Evolutionary conservation across 2,329 filamentous ascomycete genomes (phyloP), one percentile per base, ranked within the genome.

Genomic region (Paracoccidioides lutzii): DNA sequence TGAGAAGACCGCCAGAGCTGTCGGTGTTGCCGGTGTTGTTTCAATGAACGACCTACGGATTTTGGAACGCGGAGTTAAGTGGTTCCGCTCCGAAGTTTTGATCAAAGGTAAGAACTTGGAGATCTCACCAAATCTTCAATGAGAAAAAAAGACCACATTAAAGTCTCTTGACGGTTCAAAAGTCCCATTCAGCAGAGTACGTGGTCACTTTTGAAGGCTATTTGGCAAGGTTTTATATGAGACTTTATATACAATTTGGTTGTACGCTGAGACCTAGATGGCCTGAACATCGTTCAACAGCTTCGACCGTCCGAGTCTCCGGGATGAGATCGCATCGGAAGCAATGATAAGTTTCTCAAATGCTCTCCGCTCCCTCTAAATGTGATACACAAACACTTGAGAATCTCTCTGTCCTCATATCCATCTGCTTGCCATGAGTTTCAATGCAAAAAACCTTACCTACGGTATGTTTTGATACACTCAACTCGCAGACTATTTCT

Each of bases 381-480:
- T 28, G 37, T 52, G 14, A 40, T n/a, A 42, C 28, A 10, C 7
- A 41, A 52, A 32, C n/a, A 10, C 35, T 33, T 6, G 12, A 42
- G 38, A 38, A 10, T 12, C 15, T 5, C 32, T 7, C 12, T 10
- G 5, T 15, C 38, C 49, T 42, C 37, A 32, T 42, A 14, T 42
- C 14, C 22, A 52, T 41, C 22, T 15, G 42, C 32, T 10, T 30
- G 33, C 53, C 54, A 73, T 73, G 71, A 64, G 67, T 22, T 71
- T 68, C 61, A 74, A 73, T 52, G 64, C 71, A 15, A 75, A 75
- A 60, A 67, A 71, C 54, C 69, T 75, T 53, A 67, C 65, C 55
- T 75, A 75, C 55, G 72, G 73, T 75, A 65, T 28, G 63, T 56
- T 12, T 40, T 52, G 4, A 50, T 46, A 35, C 33, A n/a, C 3